A percentile compares a stretch with the other conserved stretches of the same genome.
These are phyloP conservation scores for Alternaria ventricosa DNA, from an alignment of 2,329 filamentous ascomycete species.

Conservation along the genomic window DNA sequence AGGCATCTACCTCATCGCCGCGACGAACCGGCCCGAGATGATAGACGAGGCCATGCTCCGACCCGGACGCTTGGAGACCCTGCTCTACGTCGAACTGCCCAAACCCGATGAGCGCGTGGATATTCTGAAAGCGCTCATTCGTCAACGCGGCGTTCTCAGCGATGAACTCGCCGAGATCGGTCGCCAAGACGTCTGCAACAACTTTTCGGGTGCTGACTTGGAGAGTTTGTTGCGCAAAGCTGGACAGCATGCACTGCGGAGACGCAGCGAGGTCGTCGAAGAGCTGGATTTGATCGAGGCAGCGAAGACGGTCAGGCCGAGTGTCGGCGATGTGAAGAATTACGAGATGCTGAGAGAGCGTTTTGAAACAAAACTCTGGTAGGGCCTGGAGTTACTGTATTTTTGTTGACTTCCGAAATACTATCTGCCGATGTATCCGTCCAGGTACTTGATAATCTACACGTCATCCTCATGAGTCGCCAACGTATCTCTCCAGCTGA, in stretches of 20 bases:
- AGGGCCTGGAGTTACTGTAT: background rate
- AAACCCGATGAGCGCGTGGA: constrained; percentile 79
- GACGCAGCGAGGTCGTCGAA: constrained; percentile 54
- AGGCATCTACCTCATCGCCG: constrained; percentile 92
- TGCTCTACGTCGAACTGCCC: constrained; percentile 89
- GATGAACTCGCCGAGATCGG: constrained; percentile 70
- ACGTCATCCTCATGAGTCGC: background rate
- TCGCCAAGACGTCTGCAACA: constrained; percentile 66
- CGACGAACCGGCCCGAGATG: constrained; percentile 94
- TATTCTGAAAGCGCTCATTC: constrained; percentile 74
- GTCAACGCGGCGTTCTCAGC: constrained; percentile 56
- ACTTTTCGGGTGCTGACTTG: constrained; percentile 77
- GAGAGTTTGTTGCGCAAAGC: constrained; percentile 65
- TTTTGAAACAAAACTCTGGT: constrained; percentile 47
- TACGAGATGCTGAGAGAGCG: constrained; percentile 63
- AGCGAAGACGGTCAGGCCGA: constrained; percentile 52
- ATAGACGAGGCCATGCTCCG: constrained; percentile 96
- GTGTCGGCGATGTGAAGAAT: constrained; percentile 63
- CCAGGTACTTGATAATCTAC: background rate
- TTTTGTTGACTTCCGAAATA: background rate
- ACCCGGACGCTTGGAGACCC: constrained; percentile 84
- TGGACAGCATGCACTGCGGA: constrained; percentile 62
- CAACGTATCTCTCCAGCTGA: background rate
- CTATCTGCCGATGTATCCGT: background rate
- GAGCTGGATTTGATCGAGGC: constrained; percentile 56